A percentile compares a stretch with the other conserved stretches of the same genome.
Evolutionary conservation across 1,139 yeast species (phyloP).

Genomic region (Lodderomyces orthopsilosis): DNA sequence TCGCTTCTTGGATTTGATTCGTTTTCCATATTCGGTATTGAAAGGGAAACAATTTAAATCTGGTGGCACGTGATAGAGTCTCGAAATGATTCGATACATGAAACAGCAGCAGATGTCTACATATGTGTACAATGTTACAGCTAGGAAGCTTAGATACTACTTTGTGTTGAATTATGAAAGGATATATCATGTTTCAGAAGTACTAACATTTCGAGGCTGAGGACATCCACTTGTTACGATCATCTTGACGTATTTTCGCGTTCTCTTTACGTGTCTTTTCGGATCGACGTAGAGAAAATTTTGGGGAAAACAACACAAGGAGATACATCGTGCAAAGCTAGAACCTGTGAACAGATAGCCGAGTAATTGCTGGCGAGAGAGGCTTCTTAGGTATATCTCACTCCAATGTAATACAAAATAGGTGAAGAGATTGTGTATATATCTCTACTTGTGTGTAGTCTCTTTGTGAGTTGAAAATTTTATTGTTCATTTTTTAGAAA

Average conservation of each 20-base stretch:
- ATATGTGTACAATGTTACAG: background rate
- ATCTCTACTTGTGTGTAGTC: background rate
- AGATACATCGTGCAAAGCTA: too few species aligned
- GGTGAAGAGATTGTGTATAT: background rate
- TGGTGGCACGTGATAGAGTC: background rate
- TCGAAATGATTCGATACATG: background rate
- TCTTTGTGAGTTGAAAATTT: background rate
- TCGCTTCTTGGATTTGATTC: background rate
- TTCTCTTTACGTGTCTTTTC: constrained; percentile 1
- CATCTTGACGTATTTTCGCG: constrained; percentile 1
- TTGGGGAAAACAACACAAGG: too few species aligned
- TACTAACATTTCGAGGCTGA: too few species aligned
- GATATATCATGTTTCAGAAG: too few species aligned
- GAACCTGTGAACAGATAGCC: too few species aligned
- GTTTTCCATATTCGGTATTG: background rate
- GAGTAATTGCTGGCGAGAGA: too few species aligned
- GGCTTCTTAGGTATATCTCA: too few species aligned
- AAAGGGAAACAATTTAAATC: background rate
- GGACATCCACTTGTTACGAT: background rate
- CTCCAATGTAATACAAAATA: too few species aligned
- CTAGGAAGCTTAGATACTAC: too few species aligned
- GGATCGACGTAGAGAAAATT: background rate
- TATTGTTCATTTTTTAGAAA: background rate
- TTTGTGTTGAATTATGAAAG: too few species aligned
- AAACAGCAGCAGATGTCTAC: background rate